Evolutionary conservation across 2,329 filamentous ascomycete species (phyloP), one percentile per base, ranked within the genome.

Genomic region (Truncatella angustata): DNA sequence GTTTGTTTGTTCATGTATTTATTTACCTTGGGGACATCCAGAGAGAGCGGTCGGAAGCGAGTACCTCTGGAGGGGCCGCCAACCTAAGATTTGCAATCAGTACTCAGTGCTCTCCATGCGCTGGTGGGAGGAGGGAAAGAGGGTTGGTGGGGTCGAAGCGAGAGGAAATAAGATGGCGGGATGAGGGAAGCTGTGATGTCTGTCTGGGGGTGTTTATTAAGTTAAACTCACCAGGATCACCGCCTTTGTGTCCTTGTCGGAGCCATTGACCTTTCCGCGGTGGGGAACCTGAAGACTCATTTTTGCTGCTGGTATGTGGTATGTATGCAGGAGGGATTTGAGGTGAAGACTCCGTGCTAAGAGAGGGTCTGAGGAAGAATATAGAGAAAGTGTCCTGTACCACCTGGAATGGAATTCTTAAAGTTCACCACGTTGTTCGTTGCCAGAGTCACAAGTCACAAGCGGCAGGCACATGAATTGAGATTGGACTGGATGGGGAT

Each of bases 11-110:
- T n/a, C n/a, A 40, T 14, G 24, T 16, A 2, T 9, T 35, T 50
- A 70, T 74, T 56, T 73, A 93, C 90, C 85, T 97, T 97, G 63
- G 94, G 94, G 52, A 97, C 81, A 75, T 99, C 94, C 65, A 97
- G 88, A 51, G 91, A 96, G 61, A 99, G 81, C 63, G 94, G 94
- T 62, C 94, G 85, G 77, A 97, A 97, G 61, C 94, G 85, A 57
- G 94, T 99, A 70, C 94, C 94, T 80, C 94, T 85, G 54, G 92
- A 97, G 51, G 94, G 92, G 55, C 94, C 93, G 60, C 93, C 93
- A 66, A 97, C 93, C 92, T 97, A 16, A 24, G 21, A n/a, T 34
- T 50, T 43, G 49, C 52, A 42, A 48, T 36, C 21, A 37, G 30
- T 40, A 49, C 14, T n/a, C 11, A 20, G 21, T 26, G 16, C 20